Conservation (phyloP, 2,329 filamentous ascomycete genomes). For the Xylariaceae sp. region DNA sequence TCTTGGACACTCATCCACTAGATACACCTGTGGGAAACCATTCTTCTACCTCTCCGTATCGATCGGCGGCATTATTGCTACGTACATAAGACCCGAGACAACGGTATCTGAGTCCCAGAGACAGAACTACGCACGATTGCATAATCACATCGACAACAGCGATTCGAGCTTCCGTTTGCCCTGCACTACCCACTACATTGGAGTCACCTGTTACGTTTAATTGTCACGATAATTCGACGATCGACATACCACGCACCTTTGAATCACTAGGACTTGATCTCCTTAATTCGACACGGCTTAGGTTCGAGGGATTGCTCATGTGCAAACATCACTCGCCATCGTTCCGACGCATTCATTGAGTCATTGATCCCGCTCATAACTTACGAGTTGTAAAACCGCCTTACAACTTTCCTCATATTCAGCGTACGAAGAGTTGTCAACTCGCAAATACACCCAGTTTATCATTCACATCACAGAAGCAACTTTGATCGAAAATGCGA, state of each 20-base stretch:
- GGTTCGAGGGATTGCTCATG: neutral
- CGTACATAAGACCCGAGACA: neutral
- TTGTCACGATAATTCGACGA: too few species aligned
- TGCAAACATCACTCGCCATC: neutral
- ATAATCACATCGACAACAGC: too few species aligned
- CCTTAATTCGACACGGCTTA: slow-evolving; percentile 6
- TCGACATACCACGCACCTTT: slow-evolving; percentile 16
- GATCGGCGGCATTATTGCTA: neutral
- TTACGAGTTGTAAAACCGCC: neutral
- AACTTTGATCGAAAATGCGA: slow-evolving; percentile 7
- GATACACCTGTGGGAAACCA: neutral
- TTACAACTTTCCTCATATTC: neutral
- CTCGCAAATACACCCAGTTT: neutral
- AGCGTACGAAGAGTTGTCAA: neutral
- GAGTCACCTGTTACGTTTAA: too few species aligned
- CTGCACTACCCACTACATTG: too few species aligned
- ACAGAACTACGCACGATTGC: slow-evolving; percentile 3
- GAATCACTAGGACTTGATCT: slow-evolving; percentile 18
- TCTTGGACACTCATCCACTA: neutral
- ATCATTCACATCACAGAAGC: neutral
- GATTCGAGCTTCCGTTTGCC: too few species aligned
- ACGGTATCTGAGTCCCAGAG: neutral
- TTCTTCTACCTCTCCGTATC: neutral
- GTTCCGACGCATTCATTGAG: neutral
- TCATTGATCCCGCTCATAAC: neutral